Evolutionary conservation across 805 yeast species (phyloP), one percentile per base, ranked within the genome.

Genomic region (Starmerella geochares): DNA sequence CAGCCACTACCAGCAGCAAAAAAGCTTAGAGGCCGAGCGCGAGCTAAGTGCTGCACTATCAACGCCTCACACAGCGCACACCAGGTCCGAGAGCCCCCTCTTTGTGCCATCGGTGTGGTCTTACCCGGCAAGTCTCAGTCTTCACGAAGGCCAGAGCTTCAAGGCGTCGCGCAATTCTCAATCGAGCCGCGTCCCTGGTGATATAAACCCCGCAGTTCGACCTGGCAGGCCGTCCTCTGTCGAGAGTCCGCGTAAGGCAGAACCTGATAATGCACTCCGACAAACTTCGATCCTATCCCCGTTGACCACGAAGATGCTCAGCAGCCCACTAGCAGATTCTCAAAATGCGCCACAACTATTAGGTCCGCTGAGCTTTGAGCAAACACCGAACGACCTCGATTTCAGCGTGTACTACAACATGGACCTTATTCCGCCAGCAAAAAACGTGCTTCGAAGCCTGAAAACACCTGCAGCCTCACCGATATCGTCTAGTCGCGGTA

Each of bases 71-170:
- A 37, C 27, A 8, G 14, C 40, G 2, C 40, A 13, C 27, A 19
- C 25, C 2, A 7, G 40, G 4, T 37, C 27, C 2, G 40, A 21
- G 4, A 23, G 27, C 27, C 40, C 40, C 13, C 25, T 23, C 4
- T 37, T 37, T 4, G 40, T 37, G 9, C 40, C 40, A 2, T 37
- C 40, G 2, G 40, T 37, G 17, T 37, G 40, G 40, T 37, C 40
- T 5, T 37, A 37, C n/a, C 40, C 40, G 7, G 40, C 14, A 2
- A 37, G 40, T 23, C 40, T 23, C n/a, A 37, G 40, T 14, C n/a
- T 23, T 16, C 19, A 37, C 17, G 40, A 37, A 16, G 17, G 25
- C 20, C 17, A 11, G 17, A 37, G 40, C 17, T n/a, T 21, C 9
- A 21, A 5, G 3, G 40, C 25, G 10, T 37, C 40, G 14, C 40